Percentiles rank a stretch among this genome's conserved stretches.
Conservation (phyloP, 2,329 filamentous ascomycete species). For the Colletotrichum camelliae region DNA sequence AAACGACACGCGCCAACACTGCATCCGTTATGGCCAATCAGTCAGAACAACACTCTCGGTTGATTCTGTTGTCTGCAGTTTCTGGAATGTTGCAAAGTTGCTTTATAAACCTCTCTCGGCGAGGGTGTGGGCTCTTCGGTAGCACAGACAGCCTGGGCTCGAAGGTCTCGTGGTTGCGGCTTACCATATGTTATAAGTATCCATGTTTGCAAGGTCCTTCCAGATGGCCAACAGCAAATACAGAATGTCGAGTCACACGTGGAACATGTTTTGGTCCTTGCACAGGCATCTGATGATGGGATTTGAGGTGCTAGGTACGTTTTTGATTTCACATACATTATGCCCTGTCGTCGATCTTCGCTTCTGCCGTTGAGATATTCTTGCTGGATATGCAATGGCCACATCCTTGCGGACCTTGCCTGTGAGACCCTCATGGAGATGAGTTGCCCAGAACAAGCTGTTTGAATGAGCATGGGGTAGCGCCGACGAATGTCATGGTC, state of each 20-base stretch:
- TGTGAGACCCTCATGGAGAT: rapidly evolving
- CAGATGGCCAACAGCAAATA: background rate
- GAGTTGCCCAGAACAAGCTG: background rate
- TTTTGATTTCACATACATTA: rapidly evolving
- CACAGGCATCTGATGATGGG: rapidly evolving
- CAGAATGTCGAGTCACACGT: rapidly evolving
- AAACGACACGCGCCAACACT: background rate
- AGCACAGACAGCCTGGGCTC: background rate
- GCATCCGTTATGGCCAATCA: background rate
- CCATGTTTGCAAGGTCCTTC: background rate
- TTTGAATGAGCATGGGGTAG: rapidly evolving
- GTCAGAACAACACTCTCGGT: no score
- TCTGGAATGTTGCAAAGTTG: background rate
- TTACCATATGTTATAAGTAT: background rate
- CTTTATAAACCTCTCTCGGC: background rate
- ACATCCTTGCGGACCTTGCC: background rate
- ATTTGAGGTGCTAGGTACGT: rapidly evolving
- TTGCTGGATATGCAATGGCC: rapidly evolving
- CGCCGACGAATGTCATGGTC: background rate
- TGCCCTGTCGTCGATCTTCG: background rate
- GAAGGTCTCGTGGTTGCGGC: background rate
- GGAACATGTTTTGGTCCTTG: background rate
- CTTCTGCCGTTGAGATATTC: rapidly evolving
- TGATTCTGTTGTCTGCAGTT: background rate
- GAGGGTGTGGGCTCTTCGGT: background rate